Base-by-base conservation (phyloP, 371 early-diverging fungal species). In the Globomyces sp. region DNA sequence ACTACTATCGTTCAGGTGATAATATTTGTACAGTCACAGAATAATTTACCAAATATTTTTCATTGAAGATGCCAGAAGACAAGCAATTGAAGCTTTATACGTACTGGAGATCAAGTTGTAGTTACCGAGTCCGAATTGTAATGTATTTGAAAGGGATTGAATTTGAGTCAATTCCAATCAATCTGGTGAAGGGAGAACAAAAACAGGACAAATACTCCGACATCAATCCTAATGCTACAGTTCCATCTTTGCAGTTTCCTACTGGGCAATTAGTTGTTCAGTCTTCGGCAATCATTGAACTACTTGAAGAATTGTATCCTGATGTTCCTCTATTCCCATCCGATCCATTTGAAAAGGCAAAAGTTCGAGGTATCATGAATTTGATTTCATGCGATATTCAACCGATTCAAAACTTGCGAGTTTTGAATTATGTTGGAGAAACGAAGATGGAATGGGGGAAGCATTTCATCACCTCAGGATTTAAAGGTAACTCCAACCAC, bases 381-480 rank as follows among this genome's bases (percentile, higher is more conserved):
- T 77, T 86, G 4, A 87, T 96, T 37, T 88, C 85, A 13, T 80
- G 87, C 72, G 97, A 94, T 70, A 95, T 87, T 55, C 95, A 94
- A 71, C 97, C 97, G 2, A 65, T 94, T 48, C 91, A 93, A 69
- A 95, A 96, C 74, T 69, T 90, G 61, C 72, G 85, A n/a, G 86
- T 95, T 0, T 67, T 91, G 57, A 74, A 82, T 34, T 79, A 86
- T 53, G 77, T 86, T 11, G 85, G 74, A 0, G 79, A 80, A 58
- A 83, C 79, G 52, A 52, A 79, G 46, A 83, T 75, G 66, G 92
- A 85, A 50, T 92, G 89, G 91, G 87, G 80, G 10, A 74, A 68
- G 57, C 65, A 76, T 41, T 84, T 84, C 72, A 82, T 93, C 44
- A 60, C 72, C 0, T 64, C 72, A 5, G 93, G 93, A 0, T 89